Evolutionary conservation across 2,329 filamentous ascomycete genomes (phyloP).

Genomic region (Colletotrichum destructivum): DNA sequence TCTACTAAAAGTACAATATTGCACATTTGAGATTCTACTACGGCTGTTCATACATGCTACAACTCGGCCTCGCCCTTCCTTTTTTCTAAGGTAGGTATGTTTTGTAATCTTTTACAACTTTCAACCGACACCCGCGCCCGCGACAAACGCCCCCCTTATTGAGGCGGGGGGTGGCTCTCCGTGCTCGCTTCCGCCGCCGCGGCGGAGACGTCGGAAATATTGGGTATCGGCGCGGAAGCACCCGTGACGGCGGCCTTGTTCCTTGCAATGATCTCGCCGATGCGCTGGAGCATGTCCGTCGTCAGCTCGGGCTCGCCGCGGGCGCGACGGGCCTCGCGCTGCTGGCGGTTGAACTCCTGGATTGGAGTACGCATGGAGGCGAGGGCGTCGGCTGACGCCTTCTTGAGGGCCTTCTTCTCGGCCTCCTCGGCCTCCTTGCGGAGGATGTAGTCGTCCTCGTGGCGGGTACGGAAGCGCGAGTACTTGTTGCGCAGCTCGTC

Average conservation of each 20-base stretch:
- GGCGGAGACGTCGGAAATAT: not conserved
- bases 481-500: conserved; percentile 90
- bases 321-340: conserved; percentile 65
- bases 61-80: not conserved
- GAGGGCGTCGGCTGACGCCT: conserved; percentile 61
- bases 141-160: conserved; percentile 15
- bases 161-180: conserved; percentile 27
- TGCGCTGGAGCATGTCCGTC: conserved; percentile 72
- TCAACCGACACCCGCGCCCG: not conserved
- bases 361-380: conserved; percentile 68
- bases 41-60: conserved; percentile 37
- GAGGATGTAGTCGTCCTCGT: conserved; percentile 81
- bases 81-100: not conserved
- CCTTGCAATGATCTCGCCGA: conserved; percentile 73
- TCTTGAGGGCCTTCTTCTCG: conserved; percentile 67
- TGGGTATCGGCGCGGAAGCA: conserved; percentile 48
- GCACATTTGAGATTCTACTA: conserved; percentile 42
- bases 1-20: conserved; percentile 44
- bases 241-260: conserved; percentile 58
- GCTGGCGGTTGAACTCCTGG: conserved; percentile 71
- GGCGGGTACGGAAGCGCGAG: conserved; percentile 84
- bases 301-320: conserved; percentile 70
- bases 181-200: conserved; percentile 8
- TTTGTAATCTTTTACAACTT: not conserved
- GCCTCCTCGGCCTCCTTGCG: conserved; percentile 73